Evolutionary conservation across 2,329 filamentous ascomycete species (phyloP), one percentile per base, ranked within the genome.

Genomic region (Xylariaceae sp.): DNA sequence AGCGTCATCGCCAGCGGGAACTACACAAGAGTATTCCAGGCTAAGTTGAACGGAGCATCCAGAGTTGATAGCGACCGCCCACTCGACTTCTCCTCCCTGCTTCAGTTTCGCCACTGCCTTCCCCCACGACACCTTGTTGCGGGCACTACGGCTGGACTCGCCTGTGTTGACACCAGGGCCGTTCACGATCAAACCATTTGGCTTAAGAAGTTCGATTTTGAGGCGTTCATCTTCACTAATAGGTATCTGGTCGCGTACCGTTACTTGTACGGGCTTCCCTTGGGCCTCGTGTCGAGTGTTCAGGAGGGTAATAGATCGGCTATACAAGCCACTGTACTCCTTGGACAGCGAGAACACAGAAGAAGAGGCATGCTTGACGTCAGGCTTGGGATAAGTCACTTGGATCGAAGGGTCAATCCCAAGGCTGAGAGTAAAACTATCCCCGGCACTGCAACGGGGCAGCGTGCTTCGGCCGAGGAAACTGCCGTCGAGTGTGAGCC

Each of bases 401-500:
- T 69, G 70, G 64, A 88, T 79, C 4, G 78, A 77, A 2, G 84
- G 84, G 67, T 88, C 85, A 4, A 87, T 75, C n/a, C 86, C 86
- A 0, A 88, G 75, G 44, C 76, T 76, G 1, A 88, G 73, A 19
- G 71, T 74, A 67, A 88, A 82, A 1, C 68, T 63, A 48, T 84
- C 82, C 33, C 83, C 82, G 0, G 83, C 74, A 41, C 78, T 80
- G 67, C 84, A 86, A 26, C 80, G 79, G 2, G 84, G 82, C 29
- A 88, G 74, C 0, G 68, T 74, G 1, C 80, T 79, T 53, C 82
- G 82, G 3, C 86, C 85, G 52, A 88, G 74, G 71, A 88, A 88
- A 7, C 78, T 78, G 3, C 84, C 83, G 66, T 89, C 86, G n/a
- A 88, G 79, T 0, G 83, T 87, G 6, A 88, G 74, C 4, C 84